Evolutionary conservation across 2,329 filamentous ascomycete species (phyloP).

Genomic region (Fusarium zealandicum): DNA sequence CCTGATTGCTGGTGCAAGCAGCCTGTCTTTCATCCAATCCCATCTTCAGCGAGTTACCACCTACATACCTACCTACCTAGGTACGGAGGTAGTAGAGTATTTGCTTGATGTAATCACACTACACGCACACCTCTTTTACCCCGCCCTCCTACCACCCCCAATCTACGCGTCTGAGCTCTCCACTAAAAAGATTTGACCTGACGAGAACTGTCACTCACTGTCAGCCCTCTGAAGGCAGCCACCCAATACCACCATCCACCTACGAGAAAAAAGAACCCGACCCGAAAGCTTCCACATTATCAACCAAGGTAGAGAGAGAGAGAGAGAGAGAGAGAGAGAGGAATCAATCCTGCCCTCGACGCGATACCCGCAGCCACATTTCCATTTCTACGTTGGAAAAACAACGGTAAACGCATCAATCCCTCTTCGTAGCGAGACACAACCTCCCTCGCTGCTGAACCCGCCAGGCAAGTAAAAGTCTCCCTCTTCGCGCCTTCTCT

Average conservation of each 20-base stretch:
- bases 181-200: conserved; percentile 22
- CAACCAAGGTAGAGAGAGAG: conserved; percentile 5
- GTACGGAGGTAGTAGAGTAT: no score
- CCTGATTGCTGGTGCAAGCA: neutral
- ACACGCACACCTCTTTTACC: conserved; percentile 37
- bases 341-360: neutral
- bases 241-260: conserved; percentile 9
- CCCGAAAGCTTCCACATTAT: conserved; percentile 6
- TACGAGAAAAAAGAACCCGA: neutral
- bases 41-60: neutral
- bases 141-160: conserved; percentile 36
- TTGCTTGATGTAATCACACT: conserved; percentile 34
- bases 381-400: neutral
- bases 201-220: conserved; percentile 9
- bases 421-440: no score
- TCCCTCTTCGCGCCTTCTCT: neutral
- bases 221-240: conserved; percentile 6
- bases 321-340: no score
- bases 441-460: neutral
- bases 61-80: no score
- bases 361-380: neutral
- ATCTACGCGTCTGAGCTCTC: conserved; percentile 8
- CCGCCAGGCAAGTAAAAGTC: conserved; percentile 6
- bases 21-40: neutral
- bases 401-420: no score